These are phyloP conservation scores for Sclerotinia glacialis DNA, from an alignment of 2,329 filamentous ascomycete genomes.

Conservation along the genomic window DNA sequence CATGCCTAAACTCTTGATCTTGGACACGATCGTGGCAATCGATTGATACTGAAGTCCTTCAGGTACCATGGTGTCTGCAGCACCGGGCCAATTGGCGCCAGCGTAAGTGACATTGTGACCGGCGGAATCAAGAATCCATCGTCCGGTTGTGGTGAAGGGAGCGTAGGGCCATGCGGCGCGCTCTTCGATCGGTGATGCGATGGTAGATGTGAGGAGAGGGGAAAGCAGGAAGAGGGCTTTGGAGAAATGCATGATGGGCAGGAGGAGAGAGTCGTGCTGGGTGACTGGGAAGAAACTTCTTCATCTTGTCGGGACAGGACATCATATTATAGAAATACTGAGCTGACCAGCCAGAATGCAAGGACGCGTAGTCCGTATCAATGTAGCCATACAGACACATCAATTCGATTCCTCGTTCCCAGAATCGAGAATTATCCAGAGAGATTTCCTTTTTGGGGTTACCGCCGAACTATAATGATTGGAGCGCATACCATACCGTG, in stretches of 20 bases:
- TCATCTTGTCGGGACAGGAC: background rate
- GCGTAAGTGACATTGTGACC: conserved; percentile 49
- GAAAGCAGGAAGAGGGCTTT: conserved; percentile 4
- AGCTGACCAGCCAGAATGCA: background rate
- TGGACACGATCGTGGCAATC: conserved; percentile 51
- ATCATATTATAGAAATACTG: conserved; percentile 12
- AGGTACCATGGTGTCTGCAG: conserved; percentile 61
- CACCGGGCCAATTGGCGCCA: conserved; percentile 61
- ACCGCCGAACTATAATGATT: background rate
- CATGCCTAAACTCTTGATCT: conserved; percentile 57
- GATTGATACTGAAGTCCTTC: conserved; percentile 63
- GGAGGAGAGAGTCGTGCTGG: background rate
- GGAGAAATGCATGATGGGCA: conserved; percentile 14
- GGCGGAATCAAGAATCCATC: conserved; percentile 29
- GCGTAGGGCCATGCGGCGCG: conserved; percentile 16
- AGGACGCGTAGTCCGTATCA: background rate
- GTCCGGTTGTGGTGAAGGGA: conserved; percentile 19
- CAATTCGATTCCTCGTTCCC: background rate
- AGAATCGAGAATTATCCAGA: background rate
- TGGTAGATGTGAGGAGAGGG: background rate
- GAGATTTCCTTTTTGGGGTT: no score
- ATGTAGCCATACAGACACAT: background rate
- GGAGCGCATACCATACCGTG: conserved; percentile 12
- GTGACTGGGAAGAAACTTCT: background rate
- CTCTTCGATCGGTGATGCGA: background rate